A percentile compares a stretch with the other conserved stretches of the same genome.
These are phyloP conservation scores for Monosporascus sp. DNA, from an alignment of 2,329 filamentous ascomycete genomes.

Conservation along the genomic window DNA sequence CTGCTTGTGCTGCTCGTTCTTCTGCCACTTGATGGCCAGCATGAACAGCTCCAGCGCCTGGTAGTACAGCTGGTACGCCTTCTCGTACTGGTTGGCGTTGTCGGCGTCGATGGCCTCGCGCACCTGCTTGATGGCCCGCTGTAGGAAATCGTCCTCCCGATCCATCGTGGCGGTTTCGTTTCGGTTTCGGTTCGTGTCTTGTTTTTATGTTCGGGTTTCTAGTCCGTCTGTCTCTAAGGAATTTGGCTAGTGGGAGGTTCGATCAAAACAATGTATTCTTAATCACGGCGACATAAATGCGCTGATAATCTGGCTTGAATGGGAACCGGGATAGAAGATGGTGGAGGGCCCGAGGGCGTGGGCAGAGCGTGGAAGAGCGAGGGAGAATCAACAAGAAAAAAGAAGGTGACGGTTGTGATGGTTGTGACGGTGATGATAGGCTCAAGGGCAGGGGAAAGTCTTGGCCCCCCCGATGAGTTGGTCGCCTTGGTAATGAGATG, in stretches of 20 bases:
- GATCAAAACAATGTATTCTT: not conserved
- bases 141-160: slow-evolving; percentile 68
- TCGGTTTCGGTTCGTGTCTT: slow-evolving; percentile 68
- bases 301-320: not conserved
- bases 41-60: slow-evolving; percentile 95
- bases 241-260: not conserved
- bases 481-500: not conserved
- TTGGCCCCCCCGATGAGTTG: not conserved
- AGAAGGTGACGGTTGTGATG: not conserved
- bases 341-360: not conserved
- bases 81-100: slow-evolving; percentile 92
- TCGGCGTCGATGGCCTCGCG: slow-evolving; percentile 97
- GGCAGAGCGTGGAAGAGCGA: not conserved
- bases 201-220: not conserved
- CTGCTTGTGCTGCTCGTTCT: slow-evolving; percentile 94
- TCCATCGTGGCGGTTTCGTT: slow-evolving; percentile 36
- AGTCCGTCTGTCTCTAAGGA: not conserved
- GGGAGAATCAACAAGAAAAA: not conserved
- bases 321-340: not conserved
- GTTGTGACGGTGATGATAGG: not conserved
- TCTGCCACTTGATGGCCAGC: slow-evolving; percentile 99
- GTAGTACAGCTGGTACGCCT: slow-evolving; percentile 95
- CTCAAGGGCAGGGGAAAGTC: not conserved
- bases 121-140: slow-evolving; percentile 91
- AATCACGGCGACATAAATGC: not conserved